A percentile compares a stretch with the other conserved stretches of the same genome.
Conservation (phyloP, 2,329 filamentous ascomycete species). For the Aspergillus proliferans region DNA sequence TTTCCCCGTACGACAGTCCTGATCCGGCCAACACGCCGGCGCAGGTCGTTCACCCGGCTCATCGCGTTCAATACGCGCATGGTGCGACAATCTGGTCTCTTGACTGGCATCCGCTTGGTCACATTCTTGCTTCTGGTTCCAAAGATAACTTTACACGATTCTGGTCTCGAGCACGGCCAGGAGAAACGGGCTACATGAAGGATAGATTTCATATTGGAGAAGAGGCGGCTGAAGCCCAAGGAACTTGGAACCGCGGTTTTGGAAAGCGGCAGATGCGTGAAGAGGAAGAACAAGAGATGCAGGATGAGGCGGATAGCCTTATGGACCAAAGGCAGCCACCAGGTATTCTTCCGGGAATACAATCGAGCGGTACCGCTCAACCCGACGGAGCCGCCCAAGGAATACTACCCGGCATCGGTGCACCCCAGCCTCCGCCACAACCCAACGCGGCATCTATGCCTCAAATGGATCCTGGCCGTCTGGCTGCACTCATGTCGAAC, state of each 20-base stretch:
- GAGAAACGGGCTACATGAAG: slow-evolving; percentile 76
- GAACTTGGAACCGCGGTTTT: slow-evolving; percentile 83
- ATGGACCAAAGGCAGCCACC: slow-evolving; percentile 82
- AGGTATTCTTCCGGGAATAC: slow-evolving; percentile 47
- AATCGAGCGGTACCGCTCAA: slow-evolving; percentile 43
- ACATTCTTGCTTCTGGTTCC: slow-evolving; percentile 89
- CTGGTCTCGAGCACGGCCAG: slow-evolving; percentile 86
- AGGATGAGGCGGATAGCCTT: slow-evolving; percentile 88
- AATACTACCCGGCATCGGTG: slow-evolving; percentile 44
- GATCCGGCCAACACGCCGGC: slow-evolving; percentile 74
- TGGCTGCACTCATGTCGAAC: slow-evolving; percentile 43
- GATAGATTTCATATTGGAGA: slow-evolving; percentile 96
- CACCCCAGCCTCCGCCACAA: slow-evolving; percentile 33
- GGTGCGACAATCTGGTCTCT: slow-evolving; percentile 96
- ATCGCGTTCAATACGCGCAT: slow-evolving; percentile 80
- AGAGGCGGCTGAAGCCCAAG: slow-evolving; percentile 83
- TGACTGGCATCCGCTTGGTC: slow-evolving; percentile 94
- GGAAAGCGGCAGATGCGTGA: slow-evolving; percentile 74
- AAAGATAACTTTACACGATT: slow-evolving; percentile 96
- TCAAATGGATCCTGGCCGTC: slow-evolving; percentile 42
- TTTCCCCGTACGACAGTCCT: slow-evolving; percentile 77
- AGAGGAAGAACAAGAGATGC: slow-evolving; percentile 86
- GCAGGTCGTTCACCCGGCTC: slow-evolving; percentile 87
- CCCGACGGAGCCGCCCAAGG: slow-evolving; percentile 37
- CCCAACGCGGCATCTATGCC: slow-evolving; percentile 33